Base-by-base conservation (phyloP, 2,329 filamentous ascomycete species). In the Berkeleyomyces basicola region DNA sequence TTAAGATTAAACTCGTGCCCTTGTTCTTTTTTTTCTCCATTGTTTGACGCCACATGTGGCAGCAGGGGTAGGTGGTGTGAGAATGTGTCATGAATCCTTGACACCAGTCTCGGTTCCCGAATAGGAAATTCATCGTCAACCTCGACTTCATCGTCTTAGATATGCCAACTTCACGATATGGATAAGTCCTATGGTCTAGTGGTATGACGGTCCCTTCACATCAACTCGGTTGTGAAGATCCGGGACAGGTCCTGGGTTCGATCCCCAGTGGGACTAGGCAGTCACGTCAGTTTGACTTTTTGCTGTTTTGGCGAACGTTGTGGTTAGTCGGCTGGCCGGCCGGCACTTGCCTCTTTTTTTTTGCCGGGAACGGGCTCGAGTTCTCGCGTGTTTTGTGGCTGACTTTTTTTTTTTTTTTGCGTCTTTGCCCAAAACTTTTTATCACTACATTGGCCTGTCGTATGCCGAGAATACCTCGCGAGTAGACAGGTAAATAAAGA, bases 181-280 rank as follows among this genome's bases (percentile, higher is more conserved):
- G 36, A n/a, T 1, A 37, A 53, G 49, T 53, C 49, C 49, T 53
- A 53, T 53, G 49, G 49, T 53, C 49, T 53, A 53, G 49, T 53
- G 49, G 49, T 53, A 53, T 53, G 49, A 53, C 49, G 49, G 49
- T 53, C 49, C 49, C 49, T 53, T 53, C 49, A 53, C 49, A 53
- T n/a, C 10, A 4, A 53, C 4, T 11, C 14, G 1, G 1, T n/a
- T 14, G 49, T 37, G 31, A 6, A 37, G 49, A 53, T 53, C 31
- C 49, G 49, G 49, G 49, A 53, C 31, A 53, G 49, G 49, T 53
- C 49, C 49, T 53, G 49, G 49, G 49, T 53, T 53, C 49, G 49
- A 53, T 53, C 49, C 49, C 49, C 49, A 53, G 49, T 53, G 49
- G 49, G 49, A 53, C 49, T 53, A 53, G 6, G 14, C 11, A 2